Base-by-base conservation (phyloP, 352 stramenopile species). In the Phytophthora hibernalis region DNA sequence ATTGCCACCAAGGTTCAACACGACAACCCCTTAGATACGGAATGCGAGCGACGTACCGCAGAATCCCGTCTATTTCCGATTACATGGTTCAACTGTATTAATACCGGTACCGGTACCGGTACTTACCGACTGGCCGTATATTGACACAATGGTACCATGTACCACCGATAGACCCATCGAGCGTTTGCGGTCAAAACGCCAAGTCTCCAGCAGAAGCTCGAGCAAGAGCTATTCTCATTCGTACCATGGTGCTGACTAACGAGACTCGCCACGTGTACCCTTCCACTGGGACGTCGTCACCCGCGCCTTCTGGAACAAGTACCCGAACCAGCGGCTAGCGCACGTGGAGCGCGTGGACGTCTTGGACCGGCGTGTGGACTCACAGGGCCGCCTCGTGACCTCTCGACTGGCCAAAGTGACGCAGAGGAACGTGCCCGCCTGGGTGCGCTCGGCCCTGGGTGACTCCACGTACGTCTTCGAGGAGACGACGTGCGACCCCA, bases 291-390 rank as follows among this genome's bases (percentile, higher is more conserved):
- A 89, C 73, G 84, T 96, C 44, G 87, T 96, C 43, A 91, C 85
- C 37, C 85, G 85, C 61, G 87, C 87, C 38, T 94, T 94, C 74
- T 96, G 85, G 85, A 94, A 96, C 82, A 96, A 96, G 67, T 96
- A 96, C 70, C 87, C 87, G 56, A 93, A 96, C 66, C 72, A 85
- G 61, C 76, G 70, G 54, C 83, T 96, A 12, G 66, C 82, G 22
- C 87, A 94, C 55, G 83, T 96, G 21, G 87, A 96, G 73, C 85
- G 87, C 55, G 79, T 94, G 54, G 87, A 96, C 65, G 84, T 96
- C 26, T 61, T 96, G 58, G 86, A 92, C 61, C 85, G 87, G 28
- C 67, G 63, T 37, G 74, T 96, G 44, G 87, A 96, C 65, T 65
- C 48, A 11, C 70, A 92, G 9, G 87, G 87, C 16, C 70, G 85